A percentile compares a stretch with the other conserved stretches of the same genome.
These are phyloP conservation scores for Gilbertella persicaria DNA, from an alignment of 371 early-diverging fungal genomes.

Conservation along the genomic window DNA sequence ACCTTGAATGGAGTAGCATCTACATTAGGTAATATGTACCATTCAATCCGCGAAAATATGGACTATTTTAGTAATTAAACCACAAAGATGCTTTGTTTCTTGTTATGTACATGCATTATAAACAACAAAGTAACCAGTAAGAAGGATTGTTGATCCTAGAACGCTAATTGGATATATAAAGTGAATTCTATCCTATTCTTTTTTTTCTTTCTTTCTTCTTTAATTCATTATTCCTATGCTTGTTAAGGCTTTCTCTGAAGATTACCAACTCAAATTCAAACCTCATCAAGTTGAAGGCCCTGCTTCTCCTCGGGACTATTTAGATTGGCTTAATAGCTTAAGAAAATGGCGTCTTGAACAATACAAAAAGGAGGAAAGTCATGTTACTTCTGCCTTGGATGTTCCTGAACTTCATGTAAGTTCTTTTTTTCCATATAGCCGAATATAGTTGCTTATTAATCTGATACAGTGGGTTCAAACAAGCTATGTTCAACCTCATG, in stretches of 20 bases:
- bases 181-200: constrained; percentile 1
- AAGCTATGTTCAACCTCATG: constrained; percentile 32
- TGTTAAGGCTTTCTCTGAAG: constrained; percentile 30
- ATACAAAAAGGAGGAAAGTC: constrained; percentile 8
- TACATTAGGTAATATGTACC: too few relatives aligned
- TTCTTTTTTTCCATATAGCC: neutral
- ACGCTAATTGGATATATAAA: neutral
- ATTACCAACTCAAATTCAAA: constrained; percentile 28
- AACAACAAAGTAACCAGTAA: neutral
- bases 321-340: constrained; percentile 25
- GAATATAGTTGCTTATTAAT: neutral
- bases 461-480: constrained; percentile 21
- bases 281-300: constrained; percentile 29
- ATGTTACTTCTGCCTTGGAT: constrained; percentile 17
- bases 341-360: constrained; percentile 30
- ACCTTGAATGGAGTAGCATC: too few relatives aligned
- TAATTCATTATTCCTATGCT: constrained; percentile 15
- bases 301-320: constrained; percentile 27
- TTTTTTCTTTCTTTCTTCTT: neutral
- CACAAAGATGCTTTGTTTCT: too few relatives aligned
- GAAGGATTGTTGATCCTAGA: neutral
- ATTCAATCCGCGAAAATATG: too few relatives aligned
- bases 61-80: too few relatives aligned
- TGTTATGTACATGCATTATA: neutral
- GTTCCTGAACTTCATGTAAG: constrained; percentile 18